Evolutionary conservation across 768 basidiomycete species (phyloP), one percentile per base, ranked within the genome.

Genomic region (Tricholoma saponaceum): DNA sequence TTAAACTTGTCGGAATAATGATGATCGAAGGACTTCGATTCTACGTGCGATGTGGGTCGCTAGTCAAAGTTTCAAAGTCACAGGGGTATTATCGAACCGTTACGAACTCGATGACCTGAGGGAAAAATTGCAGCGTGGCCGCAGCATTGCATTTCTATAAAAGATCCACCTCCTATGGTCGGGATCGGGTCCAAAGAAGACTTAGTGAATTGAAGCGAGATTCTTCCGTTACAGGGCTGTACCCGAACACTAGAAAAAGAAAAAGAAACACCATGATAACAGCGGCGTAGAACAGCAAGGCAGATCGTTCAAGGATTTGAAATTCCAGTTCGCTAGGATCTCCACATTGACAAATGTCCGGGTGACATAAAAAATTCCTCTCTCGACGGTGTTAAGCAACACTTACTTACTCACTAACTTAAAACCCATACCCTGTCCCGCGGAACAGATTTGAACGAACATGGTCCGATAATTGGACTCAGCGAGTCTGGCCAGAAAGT

Each of bases 111-210:
- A 46, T 3, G 30, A 44, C 44, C 28, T 5, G 44, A 46, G 28
- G 26, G 52, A 28, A 35, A 58, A 32, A 22, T 41, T 23, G 52
- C 52, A 50, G 52, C 49, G 44, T 54, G 47, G 41, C 32, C 18
- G 46, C 44, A 54, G 22, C 52, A 14, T 52, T 43, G 23, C 39
- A 44, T 54, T 58, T 58, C 57, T 54, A 25, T 41, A 28, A 53
- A 32, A 49, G 57, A 58, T 58, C 57, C 57, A 54, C 57, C 25
- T 44, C n/a, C 26, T 28, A 8, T 30, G n/a, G 23, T 54, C 26
- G 12, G 28, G 23, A 43, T 44, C 26, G 23, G 52, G 14, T 8
- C 20, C 35, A 30, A 44, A 43, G 39, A 43, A 32, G 20, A 35
- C 33, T n/a, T 26, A 14, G 44, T 39, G 53, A 20, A 26, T 54